These are phyloP conservation scores for Lyophyllum decastes DNA, from an alignment of 768 basidiomycete species.

Conservation along the genomic window DNA sequence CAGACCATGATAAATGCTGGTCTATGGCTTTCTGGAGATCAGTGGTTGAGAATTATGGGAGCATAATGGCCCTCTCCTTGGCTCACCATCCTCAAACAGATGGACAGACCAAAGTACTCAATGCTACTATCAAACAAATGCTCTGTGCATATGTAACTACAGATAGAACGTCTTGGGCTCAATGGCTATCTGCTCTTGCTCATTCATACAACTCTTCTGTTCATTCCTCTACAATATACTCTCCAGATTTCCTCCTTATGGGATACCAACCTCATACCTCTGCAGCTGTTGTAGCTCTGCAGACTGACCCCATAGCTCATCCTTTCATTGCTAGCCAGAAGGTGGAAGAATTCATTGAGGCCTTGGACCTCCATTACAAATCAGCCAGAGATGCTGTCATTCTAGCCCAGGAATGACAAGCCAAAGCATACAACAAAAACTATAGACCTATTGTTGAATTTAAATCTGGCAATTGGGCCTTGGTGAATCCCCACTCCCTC, in stretches of 20 bases:
- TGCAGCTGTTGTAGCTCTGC: not conserved
- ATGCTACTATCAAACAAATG: no score
- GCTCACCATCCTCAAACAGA: conserved; percentile 32
- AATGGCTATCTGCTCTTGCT: no score
- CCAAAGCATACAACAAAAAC: no score
- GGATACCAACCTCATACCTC: conserved; percentile 25
- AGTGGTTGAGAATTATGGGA: not conserved
- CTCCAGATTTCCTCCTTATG: conserved; percentile 29
- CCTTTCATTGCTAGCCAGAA: not conserved
- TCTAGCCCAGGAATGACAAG: no score
- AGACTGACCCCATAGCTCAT: not conserved
- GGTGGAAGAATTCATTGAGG: not conserved
- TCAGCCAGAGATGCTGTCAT: not conserved
- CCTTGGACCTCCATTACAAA: not conserved
- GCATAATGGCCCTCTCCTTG: not conserved
- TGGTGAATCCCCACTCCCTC: no score
- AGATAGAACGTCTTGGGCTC: no score
- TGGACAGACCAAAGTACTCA: no score
- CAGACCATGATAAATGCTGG: not conserved
- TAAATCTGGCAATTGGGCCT: no score
- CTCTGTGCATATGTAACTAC: no score
- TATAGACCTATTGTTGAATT: no score
- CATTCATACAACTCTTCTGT: conserved; percentile 31
- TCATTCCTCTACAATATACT: conserved; percentile 22
- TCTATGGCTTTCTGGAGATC: conserved; percentile 10